Evolutionary conservation across 116 monocot genomes (phyloP).

Genomic region (Phalaenopsis hybrid): DNA sequence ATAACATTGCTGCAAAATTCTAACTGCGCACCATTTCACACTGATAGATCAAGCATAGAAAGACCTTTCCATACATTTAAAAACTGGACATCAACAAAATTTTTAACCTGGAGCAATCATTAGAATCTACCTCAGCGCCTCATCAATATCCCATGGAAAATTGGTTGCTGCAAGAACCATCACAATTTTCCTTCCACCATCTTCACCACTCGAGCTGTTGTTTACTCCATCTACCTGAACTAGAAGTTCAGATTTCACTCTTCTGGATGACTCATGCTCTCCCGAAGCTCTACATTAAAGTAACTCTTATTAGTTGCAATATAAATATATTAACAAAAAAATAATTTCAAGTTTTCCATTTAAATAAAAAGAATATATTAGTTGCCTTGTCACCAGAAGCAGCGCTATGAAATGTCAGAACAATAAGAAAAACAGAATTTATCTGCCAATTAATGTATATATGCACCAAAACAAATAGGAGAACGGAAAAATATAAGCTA

Average conservation of each 20-base stretch:
- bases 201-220: constrained; percentile 67
- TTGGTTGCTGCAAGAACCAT: constrained; percentile 99
- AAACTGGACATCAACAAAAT: not conserved
- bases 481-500: not conserved
- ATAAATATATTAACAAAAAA: not conserved
- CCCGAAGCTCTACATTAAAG: constrained; percentile 71
- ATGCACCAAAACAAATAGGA: not conserved
- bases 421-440: not conserved
- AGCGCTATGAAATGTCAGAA: not conserved
- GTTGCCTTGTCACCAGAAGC: not conserved
- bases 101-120: not conserved
- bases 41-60: not conserved
- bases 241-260: constrained; percentile 95
- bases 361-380: not conserved
- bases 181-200: constrained; percentile 81
- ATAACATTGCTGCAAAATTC: not conserved
- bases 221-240: constrained; percentile 97
- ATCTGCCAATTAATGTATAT: not conserved
- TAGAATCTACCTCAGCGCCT: constrained; percentile 68
- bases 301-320: not conserved
- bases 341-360: not conserved
- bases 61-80: not conserved
- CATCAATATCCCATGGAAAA: constrained; percentile 99
- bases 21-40: not conserved
- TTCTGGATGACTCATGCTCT: constrained; percentile 95